phyloP scores from a whole-genome alignment of 1,284 basidiomycete genomes.

The Thelephora terrestris region DNA sequence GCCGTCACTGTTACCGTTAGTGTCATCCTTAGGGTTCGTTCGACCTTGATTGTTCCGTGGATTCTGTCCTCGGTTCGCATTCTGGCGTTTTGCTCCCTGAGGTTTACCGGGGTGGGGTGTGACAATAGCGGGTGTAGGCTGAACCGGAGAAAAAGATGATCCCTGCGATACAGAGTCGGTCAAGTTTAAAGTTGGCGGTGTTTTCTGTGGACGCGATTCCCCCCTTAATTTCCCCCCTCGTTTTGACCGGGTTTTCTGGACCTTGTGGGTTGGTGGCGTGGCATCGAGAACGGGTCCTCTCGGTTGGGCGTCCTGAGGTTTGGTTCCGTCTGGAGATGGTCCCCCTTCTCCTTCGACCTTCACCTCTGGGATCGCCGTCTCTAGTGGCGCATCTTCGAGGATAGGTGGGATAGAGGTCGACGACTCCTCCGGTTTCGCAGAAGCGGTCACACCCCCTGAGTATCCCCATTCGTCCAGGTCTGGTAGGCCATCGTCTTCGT shows the following conservation, averaged over 20 bases:
- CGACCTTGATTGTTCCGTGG: too few species aligned
- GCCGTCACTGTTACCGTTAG: not conserved
- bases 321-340: not conserved
- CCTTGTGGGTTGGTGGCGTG: conserved; percentile 8
- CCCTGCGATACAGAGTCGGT: not conserved
- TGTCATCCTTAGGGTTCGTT: too few species aligned
- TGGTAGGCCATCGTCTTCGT: conserved; percentile 70
- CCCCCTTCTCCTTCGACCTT: not conserved
- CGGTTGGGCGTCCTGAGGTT: not conserved
- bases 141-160: not conserved
- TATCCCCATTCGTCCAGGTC: conserved; percentile 78
- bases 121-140: not conserved
- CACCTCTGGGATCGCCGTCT: not conserved
- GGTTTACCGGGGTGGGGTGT: conserved; percentile 8
- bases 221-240: not conserved
- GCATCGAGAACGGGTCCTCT: conserved; percentile 12
- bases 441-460: conserved; percentile 23
- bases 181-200: not conserved
- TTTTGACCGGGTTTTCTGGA: not conserved
- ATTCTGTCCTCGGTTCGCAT: not conserved
- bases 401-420: conserved; percentile 53
- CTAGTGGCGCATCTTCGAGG: conserved; percentile 33
- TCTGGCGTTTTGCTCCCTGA: conserved; percentile 14
- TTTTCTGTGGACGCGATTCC: not conserved
- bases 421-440: conserved; percentile 11